Evolutionary conservation across 2,329 filamentous ascomycete species (phyloP).

Genomic region (Seiridium unicorne): DNA sequence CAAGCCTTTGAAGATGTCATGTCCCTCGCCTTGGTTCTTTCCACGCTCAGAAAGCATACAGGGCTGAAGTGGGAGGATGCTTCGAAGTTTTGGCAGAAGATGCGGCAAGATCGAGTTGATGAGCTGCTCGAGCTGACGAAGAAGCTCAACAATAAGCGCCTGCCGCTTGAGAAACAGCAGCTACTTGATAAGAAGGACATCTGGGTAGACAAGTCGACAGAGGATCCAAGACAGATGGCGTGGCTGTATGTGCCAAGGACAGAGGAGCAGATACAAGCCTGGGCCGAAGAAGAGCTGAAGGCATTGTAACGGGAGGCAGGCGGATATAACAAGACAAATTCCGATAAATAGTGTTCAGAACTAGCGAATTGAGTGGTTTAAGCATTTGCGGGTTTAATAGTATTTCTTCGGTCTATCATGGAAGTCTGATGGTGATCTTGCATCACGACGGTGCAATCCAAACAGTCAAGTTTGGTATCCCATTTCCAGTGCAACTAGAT

Average conservation of each 20-base stretch:
- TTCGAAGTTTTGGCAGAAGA: slow-evolving; percentile 21
- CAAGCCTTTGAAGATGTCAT: slow-evolving; percentile 21
- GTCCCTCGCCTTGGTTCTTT: background rate
- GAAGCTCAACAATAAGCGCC: slow-evolving; percentile 18
- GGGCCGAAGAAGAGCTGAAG: slow-evolving; percentile 24
- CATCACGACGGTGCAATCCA: no score
- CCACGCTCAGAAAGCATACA: background rate
- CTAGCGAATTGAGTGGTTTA: no score
- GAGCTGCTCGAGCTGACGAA: slow-evolving; percentile 15
- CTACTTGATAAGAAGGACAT: slow-evolving; percentile 12
- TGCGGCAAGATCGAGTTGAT: slow-evolving; percentile 20
- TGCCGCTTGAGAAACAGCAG: slow-evolving; percentile 23
- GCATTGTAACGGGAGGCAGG: no score
- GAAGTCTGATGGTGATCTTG: no score
- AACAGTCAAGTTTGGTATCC: no score
- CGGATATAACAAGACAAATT: no score
- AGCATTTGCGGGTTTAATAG: no score
- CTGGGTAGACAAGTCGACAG: slow-evolving; percentile 17
- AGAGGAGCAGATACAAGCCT: slow-evolving; percentile 65
- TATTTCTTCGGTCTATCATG: no score
- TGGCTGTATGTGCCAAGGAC: slow-evolving; percentile 18
- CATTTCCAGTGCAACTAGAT: no score
- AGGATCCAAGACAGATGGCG: slow-evolving; percentile 19
- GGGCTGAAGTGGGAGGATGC: slow-evolving; percentile 13
- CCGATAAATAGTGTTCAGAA: no score